Evolutionary conservation across 139 green algal genomes (phyloP), one percentile per base, ranked within the genome.

Genomic region (Micractinium conductrix): DNA sequence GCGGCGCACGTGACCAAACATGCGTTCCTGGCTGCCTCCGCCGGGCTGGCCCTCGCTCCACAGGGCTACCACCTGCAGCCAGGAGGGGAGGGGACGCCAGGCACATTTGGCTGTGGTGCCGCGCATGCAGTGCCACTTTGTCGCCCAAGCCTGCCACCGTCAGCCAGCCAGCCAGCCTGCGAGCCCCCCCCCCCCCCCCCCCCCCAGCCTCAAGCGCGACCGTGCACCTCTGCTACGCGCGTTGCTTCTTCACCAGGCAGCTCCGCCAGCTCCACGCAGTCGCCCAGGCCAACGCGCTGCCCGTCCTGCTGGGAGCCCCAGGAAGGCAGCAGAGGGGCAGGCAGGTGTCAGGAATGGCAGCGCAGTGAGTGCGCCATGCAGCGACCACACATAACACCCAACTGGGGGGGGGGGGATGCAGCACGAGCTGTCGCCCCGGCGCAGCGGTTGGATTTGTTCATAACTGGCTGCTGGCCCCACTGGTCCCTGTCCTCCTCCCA

Each of bases 31-130:
- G 65, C 65, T 72, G 65, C 65, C 65, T 33, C 65, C 65, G 33
- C 65, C 40, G 38, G 21, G 17, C 62, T 28, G 72, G 35, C 38
- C 37, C 75, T 81, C 75, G 53, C 75, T 60, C 75, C 75, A 81
- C 53, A 70, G 53, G 37, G 53, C 75, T 6, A 81, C 42, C 75
- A 81, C 37, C 75, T 81, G 53, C 53, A n/a, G n/a, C 6, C n/a
- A 17, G 63, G 30, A 42, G 4, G n/a, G 8, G 8, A 43, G 33
- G 22, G 33, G 21, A 21, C 4, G 33, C n/a, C n/a, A n/a, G 58
- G 24, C 58, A 35, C 26, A 5, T 37, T 67, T 33, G 58, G 2
- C 58, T 7, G 24, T n/a, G n/a, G n/a, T n/a, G 21, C 24, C 24
- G 58, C 58, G 4, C 4, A 2, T 67, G 58, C 1, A 28, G 21